Evolutionary conservation across 2,329 filamentous ascomycete genomes (phyloP), one percentile per base, ranked within the genome.

Genomic region (Ophiostoma piceae): DNA sequence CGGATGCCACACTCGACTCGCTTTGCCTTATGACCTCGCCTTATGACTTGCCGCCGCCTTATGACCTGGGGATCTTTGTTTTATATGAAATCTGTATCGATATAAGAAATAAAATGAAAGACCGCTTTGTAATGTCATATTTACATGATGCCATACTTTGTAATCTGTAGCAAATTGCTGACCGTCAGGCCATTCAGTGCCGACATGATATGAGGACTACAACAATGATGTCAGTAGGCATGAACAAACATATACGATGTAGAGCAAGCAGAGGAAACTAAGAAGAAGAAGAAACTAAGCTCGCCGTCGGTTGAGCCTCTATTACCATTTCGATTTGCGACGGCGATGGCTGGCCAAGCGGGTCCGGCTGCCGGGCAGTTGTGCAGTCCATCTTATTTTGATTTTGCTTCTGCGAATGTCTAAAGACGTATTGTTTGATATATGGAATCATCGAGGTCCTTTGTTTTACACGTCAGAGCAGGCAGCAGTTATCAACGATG

Each of bases 331-430:
- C 19, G 7, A 19, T 47, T n/a, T 47, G 16, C 43, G 43, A 14
- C 57, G 16, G 22, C 6, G 26, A 35, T 35, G 9, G 22, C n/a
- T 35, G 9, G 22, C n/a, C 57, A 62, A 32, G 26, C 51, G 51
- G 57, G 57, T 62, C 57, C 57, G 57, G 57, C 14, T 32, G 19
- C 26, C 57, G 57, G 57, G 57, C 57, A 62, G 67, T 64, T 39
- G 54, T 66, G 60, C 19, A 22, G 54, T 47, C 57, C 22, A 11
- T 47, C 35, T 35, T 64, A 68, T 6, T 54, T 8, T 37, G 19
- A 7, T n/a, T 57, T n/a, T n/a, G n/a, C n/a, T n/a, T n/a, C n/a
- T n/a, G n/a, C n/a, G n/a, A n/a, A n/a, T n/a, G n/a, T n/a, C n/a
- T n/a, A n/a, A n/a, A 19, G 16, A 47, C 19, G 16, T 16, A 6